phyloP scores from a whole-genome alignment of 495 filamentous ascomycete species.

The Bathelium albidoporum region DNA sequence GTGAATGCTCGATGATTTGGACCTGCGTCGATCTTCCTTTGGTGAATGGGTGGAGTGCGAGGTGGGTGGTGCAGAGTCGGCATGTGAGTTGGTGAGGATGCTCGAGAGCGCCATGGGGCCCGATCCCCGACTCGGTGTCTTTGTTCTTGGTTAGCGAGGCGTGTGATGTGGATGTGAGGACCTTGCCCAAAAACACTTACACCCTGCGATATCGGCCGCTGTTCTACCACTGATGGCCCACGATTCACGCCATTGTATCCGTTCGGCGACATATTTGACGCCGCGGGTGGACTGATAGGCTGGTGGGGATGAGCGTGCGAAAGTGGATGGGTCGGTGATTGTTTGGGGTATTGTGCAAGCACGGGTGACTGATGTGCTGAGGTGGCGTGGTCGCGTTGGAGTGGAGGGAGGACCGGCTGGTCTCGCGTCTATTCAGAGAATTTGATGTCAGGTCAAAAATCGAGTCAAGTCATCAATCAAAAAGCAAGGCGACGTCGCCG shows the following conservation, averaged over 20 bases:
- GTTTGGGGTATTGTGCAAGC: constrained; percentile 9
- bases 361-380: constrained; percentile 5
- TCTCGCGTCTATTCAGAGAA: neutral
- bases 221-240: constrained; percentile 15
- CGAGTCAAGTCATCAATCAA: neutral
- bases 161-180: constrained; percentile 6
- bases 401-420: neutral
- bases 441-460: neutral
- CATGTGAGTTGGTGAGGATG: constrained; percentile 63
- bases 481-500: neutral
- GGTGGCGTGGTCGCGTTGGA: neutral
- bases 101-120: constrained; percentile 89
- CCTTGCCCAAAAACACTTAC: neutral
- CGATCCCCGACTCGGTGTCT: constrained; percentile 52
- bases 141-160: constrained; percentile 1
- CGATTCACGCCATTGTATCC: constrained; percentile 18
- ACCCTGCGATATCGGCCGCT: constrained; percentile 6
- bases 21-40: constrained; percentile 39
- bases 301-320: constrained; percentile 14
- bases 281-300: neutral
- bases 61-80: constrained; percentile 44
- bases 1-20: constrained; percentile 4
- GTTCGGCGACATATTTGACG: constrained; percentile 17
- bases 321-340: constrained; percentile 8
- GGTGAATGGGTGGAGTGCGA: neutral